Evolutionary conservation across 495 filamentous ascomycete genomes (phyloP), one percentile per base, ranked within the genome.

Genomic region (Podospora anserina): DNA sequence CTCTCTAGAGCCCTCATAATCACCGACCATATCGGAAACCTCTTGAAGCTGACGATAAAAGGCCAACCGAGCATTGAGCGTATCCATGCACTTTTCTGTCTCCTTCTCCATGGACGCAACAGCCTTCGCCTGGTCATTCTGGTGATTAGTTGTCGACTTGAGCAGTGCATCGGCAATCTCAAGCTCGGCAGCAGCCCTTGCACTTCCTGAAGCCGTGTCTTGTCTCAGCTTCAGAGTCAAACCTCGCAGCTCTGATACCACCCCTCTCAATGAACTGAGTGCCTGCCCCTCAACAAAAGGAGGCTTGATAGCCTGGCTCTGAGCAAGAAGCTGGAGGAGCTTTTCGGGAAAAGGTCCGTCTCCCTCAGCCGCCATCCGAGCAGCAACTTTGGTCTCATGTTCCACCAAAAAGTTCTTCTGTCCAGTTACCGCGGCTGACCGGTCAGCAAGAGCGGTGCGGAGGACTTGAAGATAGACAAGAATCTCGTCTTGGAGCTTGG

Each of bases 41-140:
- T 86, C 84, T 74, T 97, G 94, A 20, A 99, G 80, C 71, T 97
- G 94, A 0, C 90, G 87, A 76, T 97, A 97, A 69, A 90, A 97
- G 54, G 94, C 92, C 5, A 96, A 79, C 15, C 94, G 87, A 61
- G 88, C 83, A 72, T 97, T 97, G 84, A 92, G 90, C 0, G 90
- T 87, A 44, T 86, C 84, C 30, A 86, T 88, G 74, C 97, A 95
- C 49, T 88, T 76, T 49, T 94, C 88, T 4, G 93, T 74, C 72
- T 97, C 94, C 72, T 84, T 90, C 64, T 91, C 85, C 61, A 97
- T 71, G 15, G 75, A 83, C 1, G 78, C 75, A 0, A 82, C 80
- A 5, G 81, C 83, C 78, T 94, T 96, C 4, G 75, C 80, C 75
- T 96, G 92, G 55, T 88, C 82, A 9, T 73, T 80, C 20, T 87